Base-by-base conservation (phyloP, 768 basidiomycete species). In the Macrolepiota albuminosa region DNA sequence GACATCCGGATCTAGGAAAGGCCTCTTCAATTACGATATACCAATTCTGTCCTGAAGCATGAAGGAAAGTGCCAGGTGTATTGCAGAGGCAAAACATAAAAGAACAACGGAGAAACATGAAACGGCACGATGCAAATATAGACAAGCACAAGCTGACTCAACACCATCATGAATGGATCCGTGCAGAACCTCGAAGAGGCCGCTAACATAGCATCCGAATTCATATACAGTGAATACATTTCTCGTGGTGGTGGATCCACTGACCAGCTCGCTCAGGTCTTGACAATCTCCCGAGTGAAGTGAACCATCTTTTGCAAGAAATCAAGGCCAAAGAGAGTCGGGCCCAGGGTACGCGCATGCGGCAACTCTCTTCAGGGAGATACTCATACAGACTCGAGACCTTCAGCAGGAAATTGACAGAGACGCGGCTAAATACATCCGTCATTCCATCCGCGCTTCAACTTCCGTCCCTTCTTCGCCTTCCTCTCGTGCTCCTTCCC, bases 261-360 rank as follows among this genome's bases (percentile, higher is more conserved):
- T 66, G 49, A 16, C 39, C 16, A 54, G 61, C 34, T 46, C 31
- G 16, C 42, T 14, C 53, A 84, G 82, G 77, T 65, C 72, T 84
- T 46, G 82, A 84, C 59, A 83, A 83, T 66, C 68, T 84, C 10
- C 83, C 83, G 1, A 71, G 74, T 58, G 83, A 84, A 70, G 78
- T 83, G 3, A 74, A 76, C 29, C 80, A 82, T 65, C 67, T 83
- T 40, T 69, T 83, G 29, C 77, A 80, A 61, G 83, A 84, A 67
- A 82, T 84, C 52, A 78, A 71, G 58, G 69, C 75, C 45, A 76
- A 77, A 62, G 83, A 84, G 54, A 71, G 66, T 21, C 73, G 73
- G 55, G 72, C 72, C 0, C 75, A 77, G 71, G 79, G 81, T 81
- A 45, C 18, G 74, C 61, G 54, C 5, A 39, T 49, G 39, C 13